A percentile compares a stretch with the other conserved stretches of the same genome.
Evolutionary conservation across 176 grass and related monocot genomes (phyloP).

Genomic region (Zoysia pacifica): DNA sequence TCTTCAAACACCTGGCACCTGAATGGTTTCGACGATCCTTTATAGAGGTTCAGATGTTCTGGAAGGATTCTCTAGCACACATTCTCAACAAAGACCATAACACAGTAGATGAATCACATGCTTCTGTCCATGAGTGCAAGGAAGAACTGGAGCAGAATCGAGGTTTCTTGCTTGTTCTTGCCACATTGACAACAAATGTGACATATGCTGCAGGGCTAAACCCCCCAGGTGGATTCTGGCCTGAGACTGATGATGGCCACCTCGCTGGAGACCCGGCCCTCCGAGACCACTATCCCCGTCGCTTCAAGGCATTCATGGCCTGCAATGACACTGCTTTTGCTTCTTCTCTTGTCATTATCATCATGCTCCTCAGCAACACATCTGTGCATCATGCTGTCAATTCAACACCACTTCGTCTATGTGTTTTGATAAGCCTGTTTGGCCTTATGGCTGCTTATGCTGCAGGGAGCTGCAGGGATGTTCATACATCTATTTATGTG

Average conservation of each 20-base stretch:
- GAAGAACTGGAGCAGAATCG: slow-evolving; percentile 39
- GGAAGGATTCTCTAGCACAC: slow-evolving; percentile 3
- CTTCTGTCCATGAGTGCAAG: neutral
- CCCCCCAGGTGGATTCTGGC: slow-evolving; percentile 42
- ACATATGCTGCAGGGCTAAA: slow-evolving; percentile 39
- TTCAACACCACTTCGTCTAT: slow-evolving; percentile 38
- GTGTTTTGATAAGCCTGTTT: slow-evolving; percentile 32
- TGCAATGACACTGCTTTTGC: slow-evolving; percentile 43
- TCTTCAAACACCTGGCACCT: slow-evolving; percentile 38
- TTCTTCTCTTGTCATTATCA: slow-evolving; percentile 42
- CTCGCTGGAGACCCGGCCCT: slow-evolving; percentile 25
- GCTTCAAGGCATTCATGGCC: slow-evolving; percentile 44
- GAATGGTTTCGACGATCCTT: neutral
- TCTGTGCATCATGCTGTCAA: slow-evolving; percentile 9
- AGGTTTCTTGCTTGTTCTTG: slow-evolving; percentile 44
- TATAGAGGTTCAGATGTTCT: slow-evolving; percentile 5
- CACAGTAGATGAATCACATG: slow-evolving; percentile 15
- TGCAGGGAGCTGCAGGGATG: slow-evolving; percentile 42
- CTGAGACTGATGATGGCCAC: slow-evolving; percentile 6
- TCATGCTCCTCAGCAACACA: slow-evolving; percentile 38
- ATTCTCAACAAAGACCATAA: neutral
- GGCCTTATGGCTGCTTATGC: slow-evolving; percentile 40
- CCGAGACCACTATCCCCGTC: slow-evolving; percentile 27
- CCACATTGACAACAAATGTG: slow-evolving; percentile 37
- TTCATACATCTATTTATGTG: slow-evolving; percentile 43